These are phyloP conservation scores for Kodamaea derodonti DNA, from an alignment of 1,139 yeast species.

Conservation along the genomic window DNA sequence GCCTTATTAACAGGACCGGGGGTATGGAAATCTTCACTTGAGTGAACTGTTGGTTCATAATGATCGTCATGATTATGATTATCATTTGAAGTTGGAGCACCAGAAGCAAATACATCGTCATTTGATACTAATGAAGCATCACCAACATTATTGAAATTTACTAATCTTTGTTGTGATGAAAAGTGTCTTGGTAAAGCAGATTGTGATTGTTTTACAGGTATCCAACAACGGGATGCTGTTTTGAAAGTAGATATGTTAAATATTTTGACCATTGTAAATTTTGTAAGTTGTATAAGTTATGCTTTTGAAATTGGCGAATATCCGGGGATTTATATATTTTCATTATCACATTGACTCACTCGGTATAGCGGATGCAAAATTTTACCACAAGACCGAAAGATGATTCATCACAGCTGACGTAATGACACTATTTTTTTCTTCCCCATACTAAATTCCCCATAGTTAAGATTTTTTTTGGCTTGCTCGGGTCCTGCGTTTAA, in stretches of 20 bases:
- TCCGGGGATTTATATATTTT: neutral
- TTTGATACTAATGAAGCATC: constrained; percentile 34
- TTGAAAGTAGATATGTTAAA: constrained; percentile 34
- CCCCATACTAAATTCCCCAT: too few species aligned
- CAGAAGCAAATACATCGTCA: constrained; percentile 28
- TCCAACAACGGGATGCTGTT: constrained; percentile 47
- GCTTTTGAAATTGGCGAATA: neutral
- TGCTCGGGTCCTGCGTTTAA: too few species aligned
- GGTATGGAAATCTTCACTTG: constrained; percentile 42
- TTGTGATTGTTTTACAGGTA: constrained; percentile 23
- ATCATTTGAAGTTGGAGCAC: constrained; percentile 10
- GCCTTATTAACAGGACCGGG: constrained; percentile 45
- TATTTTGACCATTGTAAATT: constrained; percentile 28
- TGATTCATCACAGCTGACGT: too few species aligned
- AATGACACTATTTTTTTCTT: too few species aligned
- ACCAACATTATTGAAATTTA: constrained; percentile 33
- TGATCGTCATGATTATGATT: constrained; percentile 17
- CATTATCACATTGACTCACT: neutral
- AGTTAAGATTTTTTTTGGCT: too few species aligned
- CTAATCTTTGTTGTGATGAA: constrained; percentile 37
- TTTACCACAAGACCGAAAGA: too few species aligned
- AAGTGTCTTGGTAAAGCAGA: constrained; percentile 20
- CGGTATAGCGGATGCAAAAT: neutral
- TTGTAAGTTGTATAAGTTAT: too few species aligned
- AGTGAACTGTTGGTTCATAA: constrained; percentile 40